phyloP scores from a whole-genome alignment of 352 stramenopile species.

The Globisporangium uncinulatum region DNA sequence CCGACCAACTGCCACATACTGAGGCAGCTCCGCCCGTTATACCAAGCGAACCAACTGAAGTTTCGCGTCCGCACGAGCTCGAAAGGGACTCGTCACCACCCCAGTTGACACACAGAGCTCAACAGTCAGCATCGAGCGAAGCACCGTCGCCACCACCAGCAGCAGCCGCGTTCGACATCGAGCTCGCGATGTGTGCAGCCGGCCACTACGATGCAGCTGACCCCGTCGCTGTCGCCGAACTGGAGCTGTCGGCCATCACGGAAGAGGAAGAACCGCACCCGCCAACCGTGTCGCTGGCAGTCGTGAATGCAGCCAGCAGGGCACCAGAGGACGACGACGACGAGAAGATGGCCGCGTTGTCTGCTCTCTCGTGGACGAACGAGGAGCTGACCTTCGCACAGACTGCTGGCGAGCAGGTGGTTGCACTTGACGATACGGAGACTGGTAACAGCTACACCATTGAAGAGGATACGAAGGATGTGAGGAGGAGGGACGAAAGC shows the following conservation, averaged over 20 bases:
- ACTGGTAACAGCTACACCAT: too few species aligned
- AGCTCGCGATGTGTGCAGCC: not conserved
- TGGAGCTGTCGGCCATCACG: not conserved
- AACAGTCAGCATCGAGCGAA: too few species aligned
- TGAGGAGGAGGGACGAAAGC: not conserved
- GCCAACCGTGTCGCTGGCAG: not conserved
- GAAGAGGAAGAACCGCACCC: slow-evolving; percentile 3
- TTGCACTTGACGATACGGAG: too few species aligned
- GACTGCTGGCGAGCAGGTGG: too few species aligned
- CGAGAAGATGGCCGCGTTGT: not conserved
- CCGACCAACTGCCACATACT: not conserved
- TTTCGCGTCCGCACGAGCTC: too few species aligned
- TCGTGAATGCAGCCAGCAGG: not conserved
- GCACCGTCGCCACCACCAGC: not conserved
- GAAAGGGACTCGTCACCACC: too few species aligned
- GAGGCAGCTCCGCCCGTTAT: not conserved
- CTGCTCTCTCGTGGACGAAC: not conserved
- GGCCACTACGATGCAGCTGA: not conserved
- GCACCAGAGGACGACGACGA: not conserved
- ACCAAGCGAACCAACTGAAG: not conserved
- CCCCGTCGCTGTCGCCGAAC: not conserved
- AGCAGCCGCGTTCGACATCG: not conserved
- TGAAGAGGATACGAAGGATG: not conserved
- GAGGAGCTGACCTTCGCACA: not conserved
- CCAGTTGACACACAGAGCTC: too few species aligned